Base-by-base conservation (phyloP, 805 yeast genomes). In the Torulaspora microellipsoides region DNA sequence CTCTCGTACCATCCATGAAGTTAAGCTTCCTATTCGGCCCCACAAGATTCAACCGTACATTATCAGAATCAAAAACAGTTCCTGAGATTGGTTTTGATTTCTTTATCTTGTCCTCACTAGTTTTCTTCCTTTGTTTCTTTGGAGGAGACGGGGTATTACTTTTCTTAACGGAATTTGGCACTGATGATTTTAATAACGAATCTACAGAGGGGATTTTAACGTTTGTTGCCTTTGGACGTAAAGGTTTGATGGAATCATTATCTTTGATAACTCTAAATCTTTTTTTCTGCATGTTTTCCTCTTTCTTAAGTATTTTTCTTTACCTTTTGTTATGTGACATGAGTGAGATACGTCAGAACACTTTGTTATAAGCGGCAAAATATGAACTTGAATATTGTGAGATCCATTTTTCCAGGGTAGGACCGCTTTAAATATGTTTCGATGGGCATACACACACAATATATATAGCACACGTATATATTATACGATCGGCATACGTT, bases 141-240 rank as follows among this genome's bases (percentile, higher is more conserved):
- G 46, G 14, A 10, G 27, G 17, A 13, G 31, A 25, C 20, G 40
- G 28, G 11, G 17, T 11, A n/a, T 25, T 31, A 15, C 30, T 11
- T 28, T 39, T 40, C 28, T 40, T 38, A 10, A 11, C 15, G 4
- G 37, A 31, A n/a, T 8, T 23, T 9, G 20, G 23, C 17, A 39
- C 27, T 13, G 28, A 36, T 8, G 34, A 35, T 25, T 40, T 43
- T 9, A 27, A 34, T 28, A 14, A 15, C 9, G 40, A 10, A 8
- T 36, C 45, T 12, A 31, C 35, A 11, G 36, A 6, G 2, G 40
- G 15, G 4, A 39, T 23, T 23, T 35, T 47, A 2, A 52, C 47
- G 31, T 54, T 54, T 2, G 58, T 51, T 3, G 53, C 36, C 30
- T 46, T 52, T 6, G 47, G 15, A 27, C 50, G 54, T 38, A 54